A percentile compares a stretch with the other conserved stretches of the same genome.
These are phyloP conservation scores for Mucor piriformis DNA, from an alignment of 371 early-diverging fungal genomes.

Conservation along the genomic window DNA sequence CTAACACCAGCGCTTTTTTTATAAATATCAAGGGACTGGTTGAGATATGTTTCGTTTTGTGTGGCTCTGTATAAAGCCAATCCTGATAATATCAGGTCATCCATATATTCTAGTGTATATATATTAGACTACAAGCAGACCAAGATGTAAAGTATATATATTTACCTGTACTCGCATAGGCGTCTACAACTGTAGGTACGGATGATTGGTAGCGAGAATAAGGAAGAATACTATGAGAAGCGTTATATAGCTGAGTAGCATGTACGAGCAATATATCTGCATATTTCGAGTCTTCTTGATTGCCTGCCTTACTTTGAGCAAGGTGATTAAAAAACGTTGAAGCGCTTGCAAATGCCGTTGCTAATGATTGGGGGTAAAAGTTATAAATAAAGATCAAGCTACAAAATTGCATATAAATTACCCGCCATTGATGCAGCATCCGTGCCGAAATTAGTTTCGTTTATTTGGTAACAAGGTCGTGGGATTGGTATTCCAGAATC, in stretches of 20 bases:
- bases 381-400: neutral
- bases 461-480: slow-evolving; percentile 46
- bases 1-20: slow-evolving; percentile 7
- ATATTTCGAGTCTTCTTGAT: slow-evolving; percentile 41
- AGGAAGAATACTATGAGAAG: slow-evolving; percentile 28
- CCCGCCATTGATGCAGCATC: slow-evolving; percentile 52
- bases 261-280: slow-evolving; percentile 39
- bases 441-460: slow-evolving; percentile 48
- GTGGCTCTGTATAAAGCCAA: slow-evolving; percentile 56
- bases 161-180: slow-evolving; percentile 40
- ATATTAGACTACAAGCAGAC: too few species aligned
- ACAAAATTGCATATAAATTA: neutral
- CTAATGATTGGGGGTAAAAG: slow-evolving; percentile 19
- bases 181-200: slow-evolving; percentile 27
- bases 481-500: slow-evolving; percentile 42
- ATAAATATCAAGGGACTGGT: slow-evolving; percentile 34
- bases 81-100: slow-evolving; percentile 52
- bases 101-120: slow-evolving; percentile 30
- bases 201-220: slow-evolving; percentile 44
- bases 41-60: slow-evolving; percentile 27
- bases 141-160: neutral
- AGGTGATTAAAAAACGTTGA: slow-evolving; percentile 42
- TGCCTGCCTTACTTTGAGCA: slow-evolving; percentile 18
- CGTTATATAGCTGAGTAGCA: slow-evolving; percentile 41
- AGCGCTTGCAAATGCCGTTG: slow-evolving; percentile 55